These are phyloP conservation scores for Pseudogymnoascus sp. DNA, from an alignment of 2,329 filamentous ascomycete genomes.

Conservation along the genomic window DNA sequence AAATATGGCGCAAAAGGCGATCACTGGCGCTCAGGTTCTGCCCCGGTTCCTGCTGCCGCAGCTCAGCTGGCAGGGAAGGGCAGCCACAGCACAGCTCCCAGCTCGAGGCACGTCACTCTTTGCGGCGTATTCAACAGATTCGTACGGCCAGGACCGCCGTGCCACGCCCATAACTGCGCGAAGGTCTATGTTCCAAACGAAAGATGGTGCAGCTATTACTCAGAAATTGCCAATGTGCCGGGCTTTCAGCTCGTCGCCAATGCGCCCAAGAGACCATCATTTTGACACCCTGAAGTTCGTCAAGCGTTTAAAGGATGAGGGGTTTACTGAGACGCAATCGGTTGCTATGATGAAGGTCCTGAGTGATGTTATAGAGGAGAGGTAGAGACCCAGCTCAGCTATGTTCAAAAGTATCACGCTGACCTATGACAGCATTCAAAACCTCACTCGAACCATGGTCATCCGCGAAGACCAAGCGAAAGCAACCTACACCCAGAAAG, in stretches of 20 bases:
- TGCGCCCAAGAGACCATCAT: conserved; percentile 69
- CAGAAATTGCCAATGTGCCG: conserved; percentile 19
- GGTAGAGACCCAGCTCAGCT: conserved; percentile 35
- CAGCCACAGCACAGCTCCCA: conserved; percentile 14
- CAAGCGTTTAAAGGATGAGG: conserved; percentile 77
- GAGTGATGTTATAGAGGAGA: conserved; percentile 95
- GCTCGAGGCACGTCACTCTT: neutral
- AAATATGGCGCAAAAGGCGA: conserved; percentile 22
- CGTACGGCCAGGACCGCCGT: neutral
- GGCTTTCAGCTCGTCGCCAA: conserved; percentile 60
- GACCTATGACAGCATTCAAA: conserved; percentile 63
- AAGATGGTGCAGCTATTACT: neutral
- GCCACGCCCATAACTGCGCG: neutral
- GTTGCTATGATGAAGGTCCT: conserved; percentile 98
- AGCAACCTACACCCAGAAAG: conserved; percentile 76
- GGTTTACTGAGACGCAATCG: conserved; percentile 90
- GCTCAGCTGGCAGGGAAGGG: conserved; percentile 26
- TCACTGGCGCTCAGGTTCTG: conserved; percentile 18
- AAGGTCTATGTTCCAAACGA: neutral
- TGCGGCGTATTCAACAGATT: neutral
- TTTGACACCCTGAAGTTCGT: conserved; percentile 98
- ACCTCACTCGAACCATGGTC: conserved; percentile 95
- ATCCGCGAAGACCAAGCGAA: conserved; percentile 86
- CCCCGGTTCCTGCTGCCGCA: conserved; percentile 27
- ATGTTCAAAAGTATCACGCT: neutral